phyloP scores from a whole-genome alignment of 495 filamentous ascomycete genomes.

The Cudoniella acicularis region DNA sequence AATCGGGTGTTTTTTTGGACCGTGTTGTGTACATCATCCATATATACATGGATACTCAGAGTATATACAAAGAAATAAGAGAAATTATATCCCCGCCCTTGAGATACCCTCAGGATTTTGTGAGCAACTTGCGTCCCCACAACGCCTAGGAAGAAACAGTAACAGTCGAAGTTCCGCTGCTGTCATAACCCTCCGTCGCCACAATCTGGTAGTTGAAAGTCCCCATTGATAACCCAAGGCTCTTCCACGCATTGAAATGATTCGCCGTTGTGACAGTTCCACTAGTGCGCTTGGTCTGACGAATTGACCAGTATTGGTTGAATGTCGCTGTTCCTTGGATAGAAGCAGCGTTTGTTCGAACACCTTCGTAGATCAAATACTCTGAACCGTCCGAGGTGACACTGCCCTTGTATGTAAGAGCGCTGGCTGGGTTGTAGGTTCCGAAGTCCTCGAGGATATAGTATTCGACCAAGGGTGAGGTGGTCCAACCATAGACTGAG shows the following conservation, averaged over 20 bases:
- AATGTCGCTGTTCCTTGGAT: slow-evolving; percentile 57
- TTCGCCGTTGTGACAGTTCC: slow-evolving; percentile 20
- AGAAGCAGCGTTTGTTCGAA: slow-evolving; percentile 55
- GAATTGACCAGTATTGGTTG: slow-evolving; percentile 56
- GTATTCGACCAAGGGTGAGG: slow-evolving; percentile 56
- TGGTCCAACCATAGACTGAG: slow-evolving; percentile 58
- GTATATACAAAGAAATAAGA: too few species aligned
- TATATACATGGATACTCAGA: too few species aligned
- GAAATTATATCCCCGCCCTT: too few species aligned
- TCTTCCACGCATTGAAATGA: slow-evolving; percentile 37
- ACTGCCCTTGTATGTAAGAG: slow-evolving; percentile 47
- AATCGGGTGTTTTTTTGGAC: too few species aligned
- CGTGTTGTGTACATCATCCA: too few species aligned
- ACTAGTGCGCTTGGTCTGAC: slow-evolving; percentile 43
- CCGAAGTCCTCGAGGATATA: slow-evolving; percentile 56
- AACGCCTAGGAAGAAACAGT: too few species aligned
- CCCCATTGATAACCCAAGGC: slow-evolving; percentile 32
- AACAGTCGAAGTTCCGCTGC: slow-evolving; percentile 29
- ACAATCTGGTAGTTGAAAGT: slow-evolving; percentile 59
- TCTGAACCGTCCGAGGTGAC: slow-evolving; percentile 55
- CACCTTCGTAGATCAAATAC: slow-evolving; percentile 61
- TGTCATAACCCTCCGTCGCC: slow-evolving; percentile 47
- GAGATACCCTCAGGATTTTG: too few species aligned
- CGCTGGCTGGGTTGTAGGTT: slow-evolving; percentile 51
- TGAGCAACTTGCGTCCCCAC: too few species aligned